These are phyloP conservation scores for Penicillium ochrochloron DNA, from an alignment of 495 filamentous ascomycete species.

Conservation along the genomic window DNA sequence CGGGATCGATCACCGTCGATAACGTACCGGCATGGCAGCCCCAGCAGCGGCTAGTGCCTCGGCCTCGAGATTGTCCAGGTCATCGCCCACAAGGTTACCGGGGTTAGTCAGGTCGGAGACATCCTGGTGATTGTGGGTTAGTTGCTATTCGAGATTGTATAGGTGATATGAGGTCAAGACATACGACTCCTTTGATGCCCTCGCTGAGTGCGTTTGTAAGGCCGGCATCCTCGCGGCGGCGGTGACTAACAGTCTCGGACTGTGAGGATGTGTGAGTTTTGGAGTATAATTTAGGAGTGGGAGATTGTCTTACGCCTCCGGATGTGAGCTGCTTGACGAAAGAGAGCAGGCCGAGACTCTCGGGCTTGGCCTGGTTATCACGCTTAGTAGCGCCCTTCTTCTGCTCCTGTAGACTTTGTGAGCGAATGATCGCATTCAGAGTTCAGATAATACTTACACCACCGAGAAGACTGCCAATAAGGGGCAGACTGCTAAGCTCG, in stretches of 20 bases:
- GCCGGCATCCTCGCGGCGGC: not conserved
- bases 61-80: not conserved
- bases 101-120: not conserved
- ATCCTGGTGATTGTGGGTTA: not conserved
- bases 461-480: slow-evolving; percentile 22
- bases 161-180: not conserved
- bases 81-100: not conserved
- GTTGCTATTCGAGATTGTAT: not conserved
- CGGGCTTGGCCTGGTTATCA: slow-evolving; percentile 5
- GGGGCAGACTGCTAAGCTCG: slow-evolving; percentile 20
- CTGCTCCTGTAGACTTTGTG: slow-evolving; percentile 12
- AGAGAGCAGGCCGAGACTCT: slow-evolving; percentile 10
- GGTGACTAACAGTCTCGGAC: slow-evolving; percentile 13
- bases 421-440: not conserved
- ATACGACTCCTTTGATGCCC: not conserved
- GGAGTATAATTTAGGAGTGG: not conserved
- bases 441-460: slow-evolving; percentile 13
- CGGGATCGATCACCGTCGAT: not conserved
- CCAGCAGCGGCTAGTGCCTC: not conserved
- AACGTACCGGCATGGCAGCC: not conserved
- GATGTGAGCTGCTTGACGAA: slow-evolving; percentile 13
- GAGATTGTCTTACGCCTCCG: slow-evolving; percentile 7
- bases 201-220: not conserved
- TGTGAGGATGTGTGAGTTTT: slow-evolving; percentile 5
- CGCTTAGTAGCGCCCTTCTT: slow-evolving; percentile 10